Conservation (phyloP, 345 rosid genomes). For the Anacardium occidentale region DNA sequence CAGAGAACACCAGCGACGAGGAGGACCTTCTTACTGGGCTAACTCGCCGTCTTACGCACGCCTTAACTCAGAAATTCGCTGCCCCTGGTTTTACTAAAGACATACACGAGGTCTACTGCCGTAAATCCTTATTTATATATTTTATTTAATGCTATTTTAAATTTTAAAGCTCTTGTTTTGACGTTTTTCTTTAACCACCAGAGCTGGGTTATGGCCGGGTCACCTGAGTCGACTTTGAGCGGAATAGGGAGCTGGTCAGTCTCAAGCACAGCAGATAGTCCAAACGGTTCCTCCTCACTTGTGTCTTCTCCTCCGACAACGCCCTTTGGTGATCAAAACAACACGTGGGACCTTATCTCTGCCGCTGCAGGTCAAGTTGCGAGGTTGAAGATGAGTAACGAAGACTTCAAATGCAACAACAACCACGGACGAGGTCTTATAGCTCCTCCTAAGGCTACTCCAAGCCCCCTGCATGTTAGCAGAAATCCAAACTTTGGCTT, state of each 20-base stretch:
- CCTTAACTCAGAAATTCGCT: conserved; percentile 45
- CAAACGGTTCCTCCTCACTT: conserved; percentile 42
- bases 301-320: conserved; percentile 60
- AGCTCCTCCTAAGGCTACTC: conserved; percentile 11
- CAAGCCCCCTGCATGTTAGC: conserved; percentile 15
- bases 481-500: conserved; percentile 25
- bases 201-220: conserved; percentile 41
- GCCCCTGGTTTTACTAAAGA: conserved; percentile 23
- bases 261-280: conserved; percentile 44
- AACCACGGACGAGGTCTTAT: conserved; percentile 1
- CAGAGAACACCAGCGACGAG: conserved; percentile 63
- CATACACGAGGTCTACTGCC: conserved; percentile 36
- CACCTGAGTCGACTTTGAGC: conserved; percentile 73
- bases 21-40: conserved; percentile 60
- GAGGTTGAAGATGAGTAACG: conserved; percentile 41
- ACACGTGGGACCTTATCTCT: conserved; percentile 57
- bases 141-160: neutral
- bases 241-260: conserved; percentile 46
- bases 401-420: conserved; percentile 19
- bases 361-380: conserved; percentile 82
- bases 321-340: conserved; percentile 35
- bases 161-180: neutral
- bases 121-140: too few species aligned
- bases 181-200: conserved; percentile 4
- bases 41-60: conserved; percentile 60